A percentile compares a stretch with the other conserved stretches of the same genome.
These are phyloP conservation scores for Sphagnum magellanicum DNA, from an alignment of 228 moss, liverwort and hornwort genomes.

Conservation along the genomic window DNA sequence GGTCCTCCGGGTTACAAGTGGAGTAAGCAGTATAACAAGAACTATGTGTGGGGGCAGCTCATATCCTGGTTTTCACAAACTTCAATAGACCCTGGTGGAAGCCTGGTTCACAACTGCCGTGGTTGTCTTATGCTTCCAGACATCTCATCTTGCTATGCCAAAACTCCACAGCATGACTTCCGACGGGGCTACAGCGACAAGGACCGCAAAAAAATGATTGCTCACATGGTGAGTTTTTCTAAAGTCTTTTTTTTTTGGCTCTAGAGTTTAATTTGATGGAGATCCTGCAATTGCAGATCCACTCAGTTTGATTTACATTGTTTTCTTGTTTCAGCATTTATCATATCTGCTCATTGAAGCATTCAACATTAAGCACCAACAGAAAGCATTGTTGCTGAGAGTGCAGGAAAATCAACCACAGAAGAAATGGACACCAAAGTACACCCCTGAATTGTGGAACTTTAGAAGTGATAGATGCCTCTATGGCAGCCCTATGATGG, in stretches of 20 bases:
- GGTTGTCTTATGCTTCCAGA: slow-evolving; percentile 96
- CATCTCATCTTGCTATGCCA: slow-evolving; percentile 91
- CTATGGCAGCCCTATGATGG: slow-evolving; percentile 97
- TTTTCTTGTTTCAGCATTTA: neutral
- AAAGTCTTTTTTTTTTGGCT: neutral
- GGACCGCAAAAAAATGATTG: slow-evolving; percentile 84
- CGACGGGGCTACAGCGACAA: slow-evolving; percentile 78
- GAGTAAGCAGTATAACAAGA: slow-evolving; percentile 74
- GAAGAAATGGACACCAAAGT: slow-evolving; percentile 90
- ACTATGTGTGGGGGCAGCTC: slow-evolving; percentile 95
- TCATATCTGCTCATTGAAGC: neutral
- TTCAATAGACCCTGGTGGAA: slow-evolving; percentile 80
- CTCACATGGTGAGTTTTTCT: slow-evolving; percentile 55
- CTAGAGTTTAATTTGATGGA: neutral
- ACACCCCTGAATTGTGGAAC: slow-evolving; percentile 79
- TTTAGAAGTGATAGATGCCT: slow-evolving; percentile 86
- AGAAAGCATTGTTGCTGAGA: neutral
- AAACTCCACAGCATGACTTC: slow-evolving; percentile 79
- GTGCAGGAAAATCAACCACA: slow-evolving; percentile 83
- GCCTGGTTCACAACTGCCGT: slow-evolving; percentile 73
- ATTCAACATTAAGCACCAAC: neutral
- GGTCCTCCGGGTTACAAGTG: slow-evolving; percentile 50
- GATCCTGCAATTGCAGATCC: too few relatives aligned
- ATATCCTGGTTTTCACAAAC: slow-evolving; percentile 96
- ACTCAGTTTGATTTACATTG: neutral